Conservation (phyloP, 345 rosid genomes). For the Heritiera fomes region DNA sequence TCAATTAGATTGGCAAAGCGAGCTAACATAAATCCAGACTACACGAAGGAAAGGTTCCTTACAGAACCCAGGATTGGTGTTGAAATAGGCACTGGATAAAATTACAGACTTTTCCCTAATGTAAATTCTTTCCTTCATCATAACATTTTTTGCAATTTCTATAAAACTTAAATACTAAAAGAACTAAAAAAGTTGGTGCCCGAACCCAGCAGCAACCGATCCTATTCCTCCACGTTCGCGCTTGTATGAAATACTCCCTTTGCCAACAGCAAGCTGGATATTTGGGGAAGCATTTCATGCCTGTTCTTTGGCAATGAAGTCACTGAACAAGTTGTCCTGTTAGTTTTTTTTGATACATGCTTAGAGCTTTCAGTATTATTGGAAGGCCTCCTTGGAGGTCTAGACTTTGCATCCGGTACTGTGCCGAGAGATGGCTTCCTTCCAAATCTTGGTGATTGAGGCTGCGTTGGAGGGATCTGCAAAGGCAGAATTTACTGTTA, state of each 20-base stretch:
- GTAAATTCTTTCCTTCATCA: background rate
- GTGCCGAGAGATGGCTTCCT: conserved; percentile 40
- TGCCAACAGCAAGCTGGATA: conserved; percentile 39
- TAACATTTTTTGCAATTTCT: background rate
- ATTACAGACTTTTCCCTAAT: background rate
- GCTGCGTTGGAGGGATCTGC: conserved; percentile 46
- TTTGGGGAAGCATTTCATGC: conserved; percentile 75
- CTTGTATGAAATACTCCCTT: conserved; percentile 1
- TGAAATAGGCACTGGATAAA: background rate
- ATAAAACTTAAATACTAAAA: background rate
- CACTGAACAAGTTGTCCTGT: conserved; percentile 34
- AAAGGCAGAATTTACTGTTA: conserved; percentile 19
- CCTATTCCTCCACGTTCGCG: background rate
- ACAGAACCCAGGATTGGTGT: background rate
- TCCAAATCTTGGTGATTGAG: conserved; percentile 51
- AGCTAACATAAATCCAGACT: background rate
- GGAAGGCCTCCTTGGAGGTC: conserved; percentile 40
- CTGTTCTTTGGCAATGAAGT: conserved; percentile 39
- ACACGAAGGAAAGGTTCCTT: background rate
- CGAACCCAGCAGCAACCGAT: background rate
- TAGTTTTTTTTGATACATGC: conserved; percentile 32
- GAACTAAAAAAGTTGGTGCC: no score
- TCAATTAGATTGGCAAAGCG: background rate
- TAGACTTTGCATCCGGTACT: conserved; percentile 35
- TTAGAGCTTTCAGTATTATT: conserved; percentile 37